Evolutionary conservation across 495 filamentous ascomycete genomes (phyloP).

Genomic region (Aspergillus mulundensis): DNA sequence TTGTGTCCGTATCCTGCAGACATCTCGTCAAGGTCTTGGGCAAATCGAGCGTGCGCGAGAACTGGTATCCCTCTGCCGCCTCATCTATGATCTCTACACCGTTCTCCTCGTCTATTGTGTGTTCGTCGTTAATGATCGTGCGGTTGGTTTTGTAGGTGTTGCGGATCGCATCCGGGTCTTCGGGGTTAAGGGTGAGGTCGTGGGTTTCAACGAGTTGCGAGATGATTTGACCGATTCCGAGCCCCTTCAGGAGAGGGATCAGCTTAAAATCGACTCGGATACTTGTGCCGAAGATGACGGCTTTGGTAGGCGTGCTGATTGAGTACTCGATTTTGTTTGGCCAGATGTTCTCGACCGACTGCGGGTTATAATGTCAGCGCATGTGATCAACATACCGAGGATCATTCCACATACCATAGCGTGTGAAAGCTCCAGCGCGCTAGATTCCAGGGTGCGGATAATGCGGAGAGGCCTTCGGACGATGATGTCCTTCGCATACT

Average conservation of each 20-base stretch:
- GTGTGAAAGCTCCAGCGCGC: slow-evolving; percentile 77
- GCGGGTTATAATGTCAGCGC: slow-evolving; percentile 14
- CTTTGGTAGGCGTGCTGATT: slow-evolving; percentile 82
- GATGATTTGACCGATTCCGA: slow-evolving; percentile 71
- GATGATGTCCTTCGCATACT: slow-evolving; percentile 74
- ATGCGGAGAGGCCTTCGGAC: slow-evolving; percentile 78
- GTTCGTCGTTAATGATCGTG: slow-evolving; percentile 59
- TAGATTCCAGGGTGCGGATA: slow-evolving; percentile 77
- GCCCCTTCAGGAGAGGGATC: slow-evolving; percentile 79
- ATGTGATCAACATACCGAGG: neutral
- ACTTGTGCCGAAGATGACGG: slow-evolving; percentile 81
- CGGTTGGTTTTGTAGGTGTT: slow-evolving; percentile 59
- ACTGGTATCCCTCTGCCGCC: slow-evolving; percentile 72
- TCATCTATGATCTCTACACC: slow-evolving; percentile 66
- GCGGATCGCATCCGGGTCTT: slow-evolving; percentile 46
- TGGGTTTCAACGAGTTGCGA: slow-evolving; percentile 74
- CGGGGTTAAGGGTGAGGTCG: slow-evolving; percentile 55
- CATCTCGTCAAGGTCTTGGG: slow-evolving; percentile 75
- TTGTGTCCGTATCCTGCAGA: slow-evolving; percentile 78
- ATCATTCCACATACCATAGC: slow-evolving; percentile 58
- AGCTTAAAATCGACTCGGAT: slow-evolving; percentile 77
- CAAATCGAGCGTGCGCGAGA: slow-evolving; percentile 63
- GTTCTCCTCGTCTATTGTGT: slow-evolving; percentile 55
- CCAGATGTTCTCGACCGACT: slow-evolving; percentile 91
- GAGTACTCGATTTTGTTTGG: slow-evolving; percentile 91